Evolutionary conservation across 192 early-diverging fungal species (phyloP), one percentile per base, ranked within the genome.

Genomic region (Linnemannia schmuckeri): DNA sequence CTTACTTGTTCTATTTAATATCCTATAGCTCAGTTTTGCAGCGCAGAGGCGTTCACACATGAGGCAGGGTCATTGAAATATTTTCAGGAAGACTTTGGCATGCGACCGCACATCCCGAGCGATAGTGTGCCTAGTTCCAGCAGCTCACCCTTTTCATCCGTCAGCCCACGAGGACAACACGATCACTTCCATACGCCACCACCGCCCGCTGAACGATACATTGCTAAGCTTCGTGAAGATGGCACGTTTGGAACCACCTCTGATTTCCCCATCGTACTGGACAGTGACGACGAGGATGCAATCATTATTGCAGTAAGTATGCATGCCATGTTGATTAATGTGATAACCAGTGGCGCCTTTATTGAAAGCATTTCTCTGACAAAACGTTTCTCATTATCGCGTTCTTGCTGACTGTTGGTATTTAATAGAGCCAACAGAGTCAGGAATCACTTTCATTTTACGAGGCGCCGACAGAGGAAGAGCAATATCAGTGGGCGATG

Each of bases 401-500:
- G n/a, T 44, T 33, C 30, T 17, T 33, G 15, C 10, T 18, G 22
- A 18, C 38, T 37, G 18, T 52, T 35, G 35, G 33, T 63, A 24
- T 42, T 2, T 37, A 40, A 13, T 78, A 38, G 30, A 44, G 73
- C 37, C 47, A 74, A 72, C 37, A 38, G 37, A 38, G 70, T 24
- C 70, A 44, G 24, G 38, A 82, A 24, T 76, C 80, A 22, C 57
- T 76, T 44, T 83, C 82, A 6, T 54, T 74, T 44, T 83, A 78
- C 33, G 76, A 83, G 20, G 55, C 44, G 17, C 76, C 82, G 20
- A 74, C 70, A 15, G 82, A 83, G 49, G 82, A 83, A 18, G 82
- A 83, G 49, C 82, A 83, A 33, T 76, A 76, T 55, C 71, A 55
- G 1, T 83, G 82, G 82, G 82, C 82, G 20, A 74, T 83, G 46